Evolutionary conservation across 2,329 filamentous ascomycete species (phyloP), one percentile per base, ranked within the genome.

Genomic region (Akanthomyces dipterigenus): DNA sequence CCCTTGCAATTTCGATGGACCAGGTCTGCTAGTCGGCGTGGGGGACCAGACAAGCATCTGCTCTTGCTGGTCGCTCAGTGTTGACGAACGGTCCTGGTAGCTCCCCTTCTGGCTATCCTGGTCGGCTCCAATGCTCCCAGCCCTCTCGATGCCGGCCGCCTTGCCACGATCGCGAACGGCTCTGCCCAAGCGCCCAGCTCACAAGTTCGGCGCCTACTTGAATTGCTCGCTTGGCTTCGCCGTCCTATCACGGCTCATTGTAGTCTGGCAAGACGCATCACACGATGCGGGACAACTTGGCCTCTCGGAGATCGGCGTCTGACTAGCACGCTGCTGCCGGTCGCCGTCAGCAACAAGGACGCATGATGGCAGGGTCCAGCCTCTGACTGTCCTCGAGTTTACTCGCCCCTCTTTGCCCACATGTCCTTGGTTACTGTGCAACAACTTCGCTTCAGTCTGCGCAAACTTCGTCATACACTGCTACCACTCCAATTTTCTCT

Each of bases 281-380:
- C 49, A 40, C 48, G 49, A 53, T 28, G 40, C 57, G 7, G 16
- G 28, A 45, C 28, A 42, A 24, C 38, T 58, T 20, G 28, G 28
- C 46, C 18, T 45, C 24, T 40, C 46, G 26, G 48, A 51, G 56
- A 59, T 59, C 56, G 56, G 36, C 56, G 46, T 59, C 46, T 14
- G 56, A 59, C 48, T 51, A 51, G 56, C 14, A 51, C 14, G 24
- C 24, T n/a, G 20, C 57, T 48, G 53, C 40, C 38, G 40, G 40
- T 46, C 26, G 38, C 53, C 53, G 53, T 55, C 53, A 55, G 53
- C 53, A 55, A 22, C 40, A 55, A 49, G n/a, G 3, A 48, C 48
- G 49, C 28, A 42, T 14, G 26, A 40, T 51, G 36, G 34, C n/a
- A 51, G 38, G 57, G 40, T 38, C 38, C 20, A 45, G 48, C 36